Percentiles rank a stretch among this genome's conserved stretches.
These are phyloP conservation scores for Oryza australiensis DNA, from an alignment of 176 grass and related monocot species.

Conservation along the genomic window DNA sequence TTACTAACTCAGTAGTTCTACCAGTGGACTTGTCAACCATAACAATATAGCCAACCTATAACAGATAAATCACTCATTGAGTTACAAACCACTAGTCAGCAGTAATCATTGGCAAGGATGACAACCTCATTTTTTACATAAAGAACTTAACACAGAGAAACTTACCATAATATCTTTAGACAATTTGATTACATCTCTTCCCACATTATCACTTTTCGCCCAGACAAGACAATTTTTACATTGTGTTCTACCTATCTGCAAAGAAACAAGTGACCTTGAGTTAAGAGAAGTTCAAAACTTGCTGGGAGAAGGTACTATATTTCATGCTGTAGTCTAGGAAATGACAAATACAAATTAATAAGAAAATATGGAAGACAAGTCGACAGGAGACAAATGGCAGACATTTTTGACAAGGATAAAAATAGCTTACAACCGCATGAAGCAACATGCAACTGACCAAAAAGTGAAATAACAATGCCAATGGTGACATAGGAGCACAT, in stretches of 20 bases:
- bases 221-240: slow-evolving; percentile 76
- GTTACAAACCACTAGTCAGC: not conserved
- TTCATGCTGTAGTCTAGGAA: too few relatives aligned
- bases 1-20: slow-evolving; percentile 55
- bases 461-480: not conserved
- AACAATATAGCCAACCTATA: slow-evolving; percentile 92
- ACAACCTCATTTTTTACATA: not conserved
- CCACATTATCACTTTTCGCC: slow-evolving; percentile 76
- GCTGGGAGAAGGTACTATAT: not conserved
- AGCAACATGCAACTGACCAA: slow-evolving; percentile 14
- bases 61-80: slow-evolving; percentile 10
- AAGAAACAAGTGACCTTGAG: slow-evolving; percentile 13
- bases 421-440: not conserved
- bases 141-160: slow-evolving; percentile 14
- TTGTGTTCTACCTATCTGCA: slow-evolving; percentile 60
- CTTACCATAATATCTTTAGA: slow-evolving; percentile 65
- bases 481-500: slow-evolving; percentile 13
- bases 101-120: not conserved
- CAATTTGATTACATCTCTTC: slow-evolving; percentile 62
- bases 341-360: too few relatives aligned
- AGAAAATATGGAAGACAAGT: not conserved
- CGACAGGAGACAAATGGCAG: not conserved
- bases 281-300: not conserved
- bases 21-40: slow-evolving; percentile 76
- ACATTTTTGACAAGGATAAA: not conserved